phyloP scores from a whole-genome alignment of 2,329 filamentous ascomycete genomes.

The Ceratocystis albifundus region DNA sequence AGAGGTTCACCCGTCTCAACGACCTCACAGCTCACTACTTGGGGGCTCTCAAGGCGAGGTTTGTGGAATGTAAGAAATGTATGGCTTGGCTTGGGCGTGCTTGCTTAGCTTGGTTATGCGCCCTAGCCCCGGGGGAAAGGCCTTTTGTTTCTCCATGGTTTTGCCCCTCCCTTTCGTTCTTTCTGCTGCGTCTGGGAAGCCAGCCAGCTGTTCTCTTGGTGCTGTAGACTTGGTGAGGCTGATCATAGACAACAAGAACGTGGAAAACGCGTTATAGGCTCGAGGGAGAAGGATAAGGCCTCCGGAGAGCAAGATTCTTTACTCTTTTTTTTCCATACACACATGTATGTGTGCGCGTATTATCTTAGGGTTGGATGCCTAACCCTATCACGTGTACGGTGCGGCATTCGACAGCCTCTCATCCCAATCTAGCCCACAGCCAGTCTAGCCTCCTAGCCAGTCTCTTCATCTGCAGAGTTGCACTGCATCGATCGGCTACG shows the following conservation, averaged over 20 bases:
- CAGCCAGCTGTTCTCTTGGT: not conserved
- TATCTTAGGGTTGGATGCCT: not conserved
- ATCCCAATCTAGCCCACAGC: no score
- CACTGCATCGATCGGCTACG: constrained; percentile 2
- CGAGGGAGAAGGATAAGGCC: no score
- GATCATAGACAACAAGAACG: not conserved
- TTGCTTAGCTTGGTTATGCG: not conserved
- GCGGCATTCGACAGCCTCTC: no score
- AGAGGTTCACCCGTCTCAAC: no score
- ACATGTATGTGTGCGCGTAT: no score
- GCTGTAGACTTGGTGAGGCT: not conserved
- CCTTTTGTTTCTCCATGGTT: not conserved
- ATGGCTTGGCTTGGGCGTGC: not conserved
- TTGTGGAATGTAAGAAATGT: not conserved
- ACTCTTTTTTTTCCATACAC: no score
- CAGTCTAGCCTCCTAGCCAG: no score
- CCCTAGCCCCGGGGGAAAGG: not conserved
- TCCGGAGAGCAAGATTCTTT: no score
- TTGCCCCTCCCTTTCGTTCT: not conserved
- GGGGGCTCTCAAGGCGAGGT: no score
- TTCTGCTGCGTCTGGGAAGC: not conserved
- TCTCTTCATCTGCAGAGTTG: not conserved
- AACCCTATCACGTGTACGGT: not conserved
- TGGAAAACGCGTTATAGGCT: no score
- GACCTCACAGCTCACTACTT: no score